A percentile compares a stretch with the other conserved stretches of the same genome.
Conservation (phyloP, 1,284 basidiomycete genomes). For the Irpex sp. region DNA sequence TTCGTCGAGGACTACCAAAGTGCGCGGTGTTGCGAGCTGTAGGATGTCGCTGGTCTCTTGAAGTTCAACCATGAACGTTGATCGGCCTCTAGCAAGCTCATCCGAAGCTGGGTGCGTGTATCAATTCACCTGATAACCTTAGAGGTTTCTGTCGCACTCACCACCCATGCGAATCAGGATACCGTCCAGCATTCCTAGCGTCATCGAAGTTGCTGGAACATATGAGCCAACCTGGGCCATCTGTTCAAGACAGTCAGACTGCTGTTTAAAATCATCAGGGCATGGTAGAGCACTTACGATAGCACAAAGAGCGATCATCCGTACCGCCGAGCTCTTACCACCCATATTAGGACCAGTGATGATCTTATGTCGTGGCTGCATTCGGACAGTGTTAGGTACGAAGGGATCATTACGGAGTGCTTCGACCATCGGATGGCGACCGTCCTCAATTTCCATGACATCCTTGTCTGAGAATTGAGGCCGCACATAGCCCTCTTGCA, state of each 20-base stretch:
- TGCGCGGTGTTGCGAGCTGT: conserved; percentile 63
- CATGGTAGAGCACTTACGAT: conserved; percentile 41
- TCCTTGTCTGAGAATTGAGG: conserved; percentile 62
- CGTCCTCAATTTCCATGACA: conserved; percentile 62
- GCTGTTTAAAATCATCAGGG: neutral
- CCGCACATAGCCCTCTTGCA: conserved; percentile 73
- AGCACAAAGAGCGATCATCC: conserved; percentile 71
- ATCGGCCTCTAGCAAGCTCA: conserved; percentile 79
- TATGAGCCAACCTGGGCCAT: conserved; percentile 62
- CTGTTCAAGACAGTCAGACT: conserved; percentile 8
- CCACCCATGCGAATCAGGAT: conserved; percentile 88
- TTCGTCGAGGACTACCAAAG: conserved; percentile 86
- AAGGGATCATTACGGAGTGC: conserved; percentile 73
- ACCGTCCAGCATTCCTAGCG: conserved; percentile 76
- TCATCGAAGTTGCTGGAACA: conserved; percentile 72
- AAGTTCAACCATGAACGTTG: conserved; percentile 97
- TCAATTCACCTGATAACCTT: neutral
- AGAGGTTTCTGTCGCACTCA: conserved; percentile 24
- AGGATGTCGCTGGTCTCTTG: conserved; percentile 92
- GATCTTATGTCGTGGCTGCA: conserved; percentile 65
- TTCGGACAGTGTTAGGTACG: conserved; percentile 66
- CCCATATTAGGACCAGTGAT: conserved; percentile 87
- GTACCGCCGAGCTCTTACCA: conserved; percentile 74
- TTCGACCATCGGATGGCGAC: conserved; percentile 84
- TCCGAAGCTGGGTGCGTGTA: conserved; percentile 63